Evolutionary conservation across 345 rosid genomes (phyloP).

Genomic region (Brassica incana): DNA sequence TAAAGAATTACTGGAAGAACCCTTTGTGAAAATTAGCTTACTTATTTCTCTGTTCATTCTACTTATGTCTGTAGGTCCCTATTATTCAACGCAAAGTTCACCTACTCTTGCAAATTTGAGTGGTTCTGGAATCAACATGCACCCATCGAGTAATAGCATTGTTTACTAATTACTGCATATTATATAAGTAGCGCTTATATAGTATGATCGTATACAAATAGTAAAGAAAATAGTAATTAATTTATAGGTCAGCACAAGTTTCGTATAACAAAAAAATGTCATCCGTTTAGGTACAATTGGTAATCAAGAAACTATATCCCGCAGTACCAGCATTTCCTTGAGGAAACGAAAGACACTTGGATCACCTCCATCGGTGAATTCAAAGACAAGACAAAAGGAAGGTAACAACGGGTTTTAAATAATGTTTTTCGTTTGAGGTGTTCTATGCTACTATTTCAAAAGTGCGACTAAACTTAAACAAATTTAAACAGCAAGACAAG

Average conservation of each 20-base stretch:
- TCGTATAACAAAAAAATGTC: not conserved
- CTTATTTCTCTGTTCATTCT: not conserved
- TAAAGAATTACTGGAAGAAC: not conserved
- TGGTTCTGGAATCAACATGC: not conserved
- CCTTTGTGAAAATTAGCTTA: not conserved
- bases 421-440: no score
- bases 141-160: not conserved
- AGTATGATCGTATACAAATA: no score
- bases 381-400: not conserved
- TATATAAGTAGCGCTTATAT: no score
- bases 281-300: not conserved
- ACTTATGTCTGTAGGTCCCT: not conserved
- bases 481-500: not conserved
- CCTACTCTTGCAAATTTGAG: not conserved
- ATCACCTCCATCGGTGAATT: not conserved
- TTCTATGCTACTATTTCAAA: not conserved
- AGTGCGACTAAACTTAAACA: not conserved
- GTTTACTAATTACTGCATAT: not conserved
- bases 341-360: not conserved
- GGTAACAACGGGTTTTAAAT: not conserved
- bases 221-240: no score
- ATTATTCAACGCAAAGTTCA: not conserved
- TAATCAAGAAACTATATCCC: not conserved
- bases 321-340: not conserved
- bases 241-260: not conserved